Evolutionary conservation across 768 basidiomycete genomes (phyloP).

Genomic region (Gautieria morchelliformis): DNA sequence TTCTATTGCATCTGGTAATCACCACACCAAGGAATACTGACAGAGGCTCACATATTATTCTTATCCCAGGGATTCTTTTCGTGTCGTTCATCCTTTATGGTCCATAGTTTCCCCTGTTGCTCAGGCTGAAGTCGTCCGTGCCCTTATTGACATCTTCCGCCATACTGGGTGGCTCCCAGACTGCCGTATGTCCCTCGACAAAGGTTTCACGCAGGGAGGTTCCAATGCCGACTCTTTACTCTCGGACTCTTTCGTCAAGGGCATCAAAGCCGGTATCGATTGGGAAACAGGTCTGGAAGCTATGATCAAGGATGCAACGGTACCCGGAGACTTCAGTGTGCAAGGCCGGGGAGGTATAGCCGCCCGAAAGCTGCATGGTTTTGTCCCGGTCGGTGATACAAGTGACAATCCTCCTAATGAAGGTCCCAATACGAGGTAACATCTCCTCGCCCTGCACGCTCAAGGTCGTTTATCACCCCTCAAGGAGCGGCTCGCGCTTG

Average conservation of each 20-base stretch:
- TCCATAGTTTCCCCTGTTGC: conserved; percentile 10
- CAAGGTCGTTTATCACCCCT: neutral
- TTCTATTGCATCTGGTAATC: conserved; percentile 20
- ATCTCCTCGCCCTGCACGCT: no score
- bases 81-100: conserved; percentile 12
- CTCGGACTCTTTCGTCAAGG: conserved; percentile 19
- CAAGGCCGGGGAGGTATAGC: conserved; percentile 13
- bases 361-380: conserved; percentile 6
- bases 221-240: conserved; percentile 21
- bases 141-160: conserved; percentile 19
- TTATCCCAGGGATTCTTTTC: conserved; percentile 4
- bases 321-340: conserved; percentile 10
- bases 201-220: conserved; percentile 20
- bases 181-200: conserved; percentile 20
- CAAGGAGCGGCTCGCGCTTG: conserved; percentile 14
- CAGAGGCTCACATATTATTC: neutral
- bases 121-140: conserved; percentile 16
- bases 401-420: neutral
- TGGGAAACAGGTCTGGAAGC: conserved; percentile 17
- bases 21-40: neutral
- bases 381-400: conserved; percentile 8
- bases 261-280: conserved; percentile 19
- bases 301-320: conserved; percentile 19
- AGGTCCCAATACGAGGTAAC: conserved; percentile 7
- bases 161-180: conserved; percentile 19